A percentile compares a stretch with the other conserved stretches of the same genome.
Evolutionary conservation across 495 filamentous ascomycete species (phyloP).

Genomic region (Rhypophila decipiens): DNA sequence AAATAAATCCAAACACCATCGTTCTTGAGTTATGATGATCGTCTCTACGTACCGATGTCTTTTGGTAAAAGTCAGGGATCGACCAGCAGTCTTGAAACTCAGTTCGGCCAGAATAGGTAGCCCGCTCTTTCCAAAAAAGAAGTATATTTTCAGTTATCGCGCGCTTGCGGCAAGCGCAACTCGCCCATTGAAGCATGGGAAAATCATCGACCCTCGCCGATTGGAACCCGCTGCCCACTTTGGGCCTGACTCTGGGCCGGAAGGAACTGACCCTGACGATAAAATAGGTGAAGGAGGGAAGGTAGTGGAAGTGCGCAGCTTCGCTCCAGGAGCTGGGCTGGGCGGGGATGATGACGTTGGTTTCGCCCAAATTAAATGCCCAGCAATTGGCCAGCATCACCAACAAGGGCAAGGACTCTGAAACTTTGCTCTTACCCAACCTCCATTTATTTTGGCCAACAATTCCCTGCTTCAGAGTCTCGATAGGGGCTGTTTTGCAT

Average conservation of each 20-base stretch:
- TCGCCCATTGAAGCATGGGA: not conserved
- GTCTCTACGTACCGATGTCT: too few species aligned
- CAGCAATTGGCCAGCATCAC: slow-evolving; percentile 24
- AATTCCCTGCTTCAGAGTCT: not conserved
- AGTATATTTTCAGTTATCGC: not conserved
- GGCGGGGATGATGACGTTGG: slow-evolving; percentile 46
- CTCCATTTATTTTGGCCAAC: not conserved
- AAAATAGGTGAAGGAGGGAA: not conserved
- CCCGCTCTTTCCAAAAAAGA: too few species aligned
- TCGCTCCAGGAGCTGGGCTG: not conserved
- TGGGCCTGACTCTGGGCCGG: not conserved
- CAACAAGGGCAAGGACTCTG: slow-evolving; percentile 30
- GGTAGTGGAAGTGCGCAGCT: not conserved
- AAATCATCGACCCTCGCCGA: too few species aligned
- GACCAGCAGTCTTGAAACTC: not conserved
- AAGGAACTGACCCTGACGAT: not conserved
- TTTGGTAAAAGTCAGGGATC: not conserved
- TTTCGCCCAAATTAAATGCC: slow-evolving; percentile 25
- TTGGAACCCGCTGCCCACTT: too few species aligned
- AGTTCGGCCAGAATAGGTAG: too few species aligned
- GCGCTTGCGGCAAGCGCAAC: not conserved
- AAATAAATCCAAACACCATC: too few species aligned
- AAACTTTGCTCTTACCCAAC: slow-evolving; percentile 17
- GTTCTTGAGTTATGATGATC: too few species aligned
- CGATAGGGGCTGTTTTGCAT: not conserved